Percentiles rank a stretch among this genome's conserved stretches.
phyloP scores from a whole-genome alignment of 306 rosid species.

The Lagenaria siceraria region DNA sequence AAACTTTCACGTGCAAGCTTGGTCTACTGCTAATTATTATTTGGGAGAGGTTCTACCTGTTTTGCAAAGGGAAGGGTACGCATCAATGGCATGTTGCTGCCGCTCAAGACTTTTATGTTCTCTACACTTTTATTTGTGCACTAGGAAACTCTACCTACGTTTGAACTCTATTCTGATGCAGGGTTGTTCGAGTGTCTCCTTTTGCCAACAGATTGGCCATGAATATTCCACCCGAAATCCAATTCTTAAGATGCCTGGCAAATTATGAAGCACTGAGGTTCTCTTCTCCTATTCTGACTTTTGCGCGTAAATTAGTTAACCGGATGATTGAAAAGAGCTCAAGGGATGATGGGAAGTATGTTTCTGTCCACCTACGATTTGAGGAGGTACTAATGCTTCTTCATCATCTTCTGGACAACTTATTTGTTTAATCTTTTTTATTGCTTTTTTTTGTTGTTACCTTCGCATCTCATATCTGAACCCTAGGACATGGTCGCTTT shows the following conservation, averaged over 20 bases:
- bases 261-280: slow-evolving; percentile 83
- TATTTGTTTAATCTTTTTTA: background rate
- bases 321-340: slow-evolving; percentile 70
- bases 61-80: slow-evolving; percentile 72
- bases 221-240: slow-evolving; percentile 86
- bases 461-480: background rate
- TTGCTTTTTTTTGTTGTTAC: background rate
- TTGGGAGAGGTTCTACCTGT: slow-evolving; percentile 67
- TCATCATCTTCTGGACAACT: background rate
- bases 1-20: slow-evolving; percentile 63
- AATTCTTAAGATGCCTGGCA: slow-evolving; percentile 76
- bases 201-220: slow-evolving; percentile 91
- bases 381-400: slow-evolving; percentile 64
- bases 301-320: slow-evolving; percentile 53
- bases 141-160: background rate
- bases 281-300: slow-evolving; percentile 53
- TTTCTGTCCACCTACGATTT: slow-evolving; percentile 86
- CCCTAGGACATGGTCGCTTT: slow-evolving; percentile 93
- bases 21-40: slow-evolving; percentile 76
- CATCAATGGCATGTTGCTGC: background rate
- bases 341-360: slow-evolving; percentile 60
- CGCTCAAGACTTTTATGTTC: background rate
- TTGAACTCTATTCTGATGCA: slow-evolving; percentile 17
- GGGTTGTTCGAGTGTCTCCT: slow-evolving; percentile 79
- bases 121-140: background rate